Conservation (phyloP, 345 rosid species). For the Combretum micranthum region DNA sequence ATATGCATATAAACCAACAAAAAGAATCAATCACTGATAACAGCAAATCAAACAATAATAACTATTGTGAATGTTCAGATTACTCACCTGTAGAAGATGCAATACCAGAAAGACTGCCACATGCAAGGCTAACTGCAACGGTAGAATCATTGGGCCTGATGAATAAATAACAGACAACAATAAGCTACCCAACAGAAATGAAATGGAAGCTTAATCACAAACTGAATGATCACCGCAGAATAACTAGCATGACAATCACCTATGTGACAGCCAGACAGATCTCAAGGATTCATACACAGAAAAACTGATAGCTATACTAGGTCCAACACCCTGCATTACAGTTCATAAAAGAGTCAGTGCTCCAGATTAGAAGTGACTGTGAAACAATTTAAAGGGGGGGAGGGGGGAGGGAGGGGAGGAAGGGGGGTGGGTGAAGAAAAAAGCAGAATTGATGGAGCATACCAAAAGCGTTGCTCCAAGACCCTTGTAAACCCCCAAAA, state of each 20-base stretch:
- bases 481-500: constrained; percentile 84
- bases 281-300: constrained; percentile 82
- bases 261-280: constrained; percentile 64
- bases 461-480: constrained; percentile 89
- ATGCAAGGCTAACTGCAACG: constrained; percentile 64
- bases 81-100: constrained; percentile 92
- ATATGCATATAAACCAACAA: no score
- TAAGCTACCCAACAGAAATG: not conserved
- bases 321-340: constrained; percentile 80
- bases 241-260: constrained; percentile 33
- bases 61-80: constrained; percentile 7
- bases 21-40: not conserved
- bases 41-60: not conserved
- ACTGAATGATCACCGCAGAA: not conserved
- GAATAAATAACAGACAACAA: not conserved
- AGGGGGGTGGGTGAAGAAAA: no score
- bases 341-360: not conserved
- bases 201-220: not conserved
- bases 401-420: no score
- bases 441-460: constrained; percentile 3
- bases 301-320: constrained; percentile 86
- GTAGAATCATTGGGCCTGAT: constrained; percentile 78
- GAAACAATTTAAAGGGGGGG: no score
- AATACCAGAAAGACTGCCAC: constrained; percentile 96
- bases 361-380: no score